A percentile compares a stretch with the other conserved stretches of the same genome.
Evolutionary conservation across 371 early-diverging fungal species (phyloP).

Genomic region (Thermomucor indicae-seudaticae): DNA sequence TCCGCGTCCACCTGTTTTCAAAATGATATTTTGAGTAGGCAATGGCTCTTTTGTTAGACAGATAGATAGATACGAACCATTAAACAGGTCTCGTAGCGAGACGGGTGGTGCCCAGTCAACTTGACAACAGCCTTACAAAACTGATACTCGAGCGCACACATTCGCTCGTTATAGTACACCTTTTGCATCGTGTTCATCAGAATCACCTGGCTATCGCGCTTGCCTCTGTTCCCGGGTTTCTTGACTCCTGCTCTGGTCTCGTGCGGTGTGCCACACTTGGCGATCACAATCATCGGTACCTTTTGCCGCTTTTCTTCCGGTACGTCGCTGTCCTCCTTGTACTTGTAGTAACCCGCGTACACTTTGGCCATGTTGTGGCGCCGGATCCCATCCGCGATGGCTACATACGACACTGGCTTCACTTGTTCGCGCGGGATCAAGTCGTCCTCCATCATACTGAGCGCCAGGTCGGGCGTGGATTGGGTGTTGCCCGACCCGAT

Average conservation of each 20-base stretch:
- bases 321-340: slow-evolving; percentile 34
- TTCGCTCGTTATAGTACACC: slow-evolving; percentile 89
- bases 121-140: slow-evolving; percentile 88
- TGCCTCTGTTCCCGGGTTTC: slow-evolving; percentile 52
- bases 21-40: no score
- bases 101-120: slow-evolving; percentile 80
- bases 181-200: slow-evolving; percentile 90
- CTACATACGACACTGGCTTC: slow-evolving; percentile 70
- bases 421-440: slow-evolving; percentile 52
- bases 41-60: neutral
- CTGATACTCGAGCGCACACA: slow-evolving; percentile 95
- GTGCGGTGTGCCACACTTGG: slow-evolving; percentile 78
- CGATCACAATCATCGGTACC: slow-evolving; percentile 68
- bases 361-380: slow-evolving; percentile 90
- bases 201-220: slow-evolving; percentile 66
- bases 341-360: slow-evolving; percentile 75
- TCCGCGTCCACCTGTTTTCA: slow-evolving; percentile 84
- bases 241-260: slow-evolving; percentile 57
- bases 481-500: slow-evolving; percentile 66
- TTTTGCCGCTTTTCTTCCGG: slow-evolving; percentile 43
- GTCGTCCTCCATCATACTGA: slow-evolving; percentile 74
- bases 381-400: slow-evolving; percentile 83
- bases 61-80: slow-evolving; percentile 56
- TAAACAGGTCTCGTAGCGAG: slow-evolving; percentile 84
- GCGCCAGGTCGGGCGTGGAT: slow-evolving; percentile 68